Conservation (phyloP, 331 rosid species). For the Acacia concinna region DNA sequence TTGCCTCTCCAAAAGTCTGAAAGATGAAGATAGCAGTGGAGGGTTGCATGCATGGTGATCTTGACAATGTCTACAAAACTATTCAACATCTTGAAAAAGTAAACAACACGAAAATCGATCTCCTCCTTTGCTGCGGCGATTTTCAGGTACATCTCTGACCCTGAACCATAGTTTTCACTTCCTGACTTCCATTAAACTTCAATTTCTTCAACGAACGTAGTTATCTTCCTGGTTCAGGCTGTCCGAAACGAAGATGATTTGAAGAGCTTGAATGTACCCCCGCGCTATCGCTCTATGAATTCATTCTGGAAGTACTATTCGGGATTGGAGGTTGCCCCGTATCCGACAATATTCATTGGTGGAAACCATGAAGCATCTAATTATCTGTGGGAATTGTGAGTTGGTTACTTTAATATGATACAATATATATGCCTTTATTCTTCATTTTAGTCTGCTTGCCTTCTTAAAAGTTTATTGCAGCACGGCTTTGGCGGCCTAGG, state of each 20-base stretch:
- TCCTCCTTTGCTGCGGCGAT: constrained; percentile 95
- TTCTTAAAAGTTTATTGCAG: neutral
- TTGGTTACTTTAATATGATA: neutral
- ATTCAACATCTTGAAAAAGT: constrained; percentile 58
- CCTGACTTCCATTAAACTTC: neutral
- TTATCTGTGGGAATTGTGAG: constrained; percentile 93
- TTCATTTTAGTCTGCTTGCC: neutral
- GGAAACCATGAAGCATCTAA: constrained; percentile 98
- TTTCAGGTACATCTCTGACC: constrained; percentile 53
- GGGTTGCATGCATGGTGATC: constrained; percentile 98
- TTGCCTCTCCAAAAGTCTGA: neutral
- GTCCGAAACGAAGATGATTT: constrained; percentile 81
- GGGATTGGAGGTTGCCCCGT: constrained; percentile 76
- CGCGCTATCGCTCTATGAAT: constrained; percentile 60
- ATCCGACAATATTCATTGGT: constrained; percentile 89
- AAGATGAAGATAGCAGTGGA: constrained; percentile 83
- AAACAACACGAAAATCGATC: constrained; percentile 76
- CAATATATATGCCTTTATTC: neutral
- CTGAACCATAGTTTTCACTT: neutral
- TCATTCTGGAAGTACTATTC: constrained; percentile 97
- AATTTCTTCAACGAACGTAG: neutral
- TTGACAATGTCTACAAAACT: constrained; percentile 81
- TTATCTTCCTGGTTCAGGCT: constrained; percentile 42
- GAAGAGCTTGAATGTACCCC: constrained; percentile 73
- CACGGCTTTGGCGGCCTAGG: neutral